Evolutionary conservation across 805 yeast genomes (phyloP), one percentile per base, ranked within the genome.

Genomic region (Candida nitratophila): DNA sequence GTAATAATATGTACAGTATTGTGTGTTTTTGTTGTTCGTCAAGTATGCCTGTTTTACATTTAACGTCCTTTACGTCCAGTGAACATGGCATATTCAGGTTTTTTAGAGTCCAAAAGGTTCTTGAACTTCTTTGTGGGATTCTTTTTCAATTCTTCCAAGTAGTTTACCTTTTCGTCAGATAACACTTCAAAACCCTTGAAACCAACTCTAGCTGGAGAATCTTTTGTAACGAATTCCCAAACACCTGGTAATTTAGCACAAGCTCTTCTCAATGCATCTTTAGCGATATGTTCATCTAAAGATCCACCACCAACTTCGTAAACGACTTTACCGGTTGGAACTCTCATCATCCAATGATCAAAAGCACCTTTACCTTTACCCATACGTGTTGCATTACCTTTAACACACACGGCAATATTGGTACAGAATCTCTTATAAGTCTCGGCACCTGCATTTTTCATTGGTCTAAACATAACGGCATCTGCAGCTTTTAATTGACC

Each of bases 361-460:
- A 93, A 91, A 0, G 90, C 83, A 67, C 99, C 99, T 68, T 93
- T 93, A 71, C 99, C 99, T 66, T 93, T 93, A 72, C 99, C 99
- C 99, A 93, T 93, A 82, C 99, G 93, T 11, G 96, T 88, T 64
- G 93, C 96, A 64, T 93, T 93, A 70, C 99, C 99, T 70, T 93
- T 93, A 49, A 86, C 79, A 66, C 96, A 89, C 12, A 93, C 95
- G 0, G 98, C 93, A 43, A 88, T 76, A 61, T 86, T 83, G 20
- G 96, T 84, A 41, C 81, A 79, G 45, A 90, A 71, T 60, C 98
- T 78, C 54, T 91, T 82, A 75, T 84, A 81, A 43, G 89, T 70
- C 52, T 76, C 68, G 35, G 95, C 95, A 17, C 80, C 79, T 37
- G 81, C 69, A 16, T 90, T 87, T 64, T 96, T 80, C 57, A 89